Base-by-base conservation (phyloP, 2,329 filamentous ascomycete species). In the Trichophyton benhamiae region DNA sequence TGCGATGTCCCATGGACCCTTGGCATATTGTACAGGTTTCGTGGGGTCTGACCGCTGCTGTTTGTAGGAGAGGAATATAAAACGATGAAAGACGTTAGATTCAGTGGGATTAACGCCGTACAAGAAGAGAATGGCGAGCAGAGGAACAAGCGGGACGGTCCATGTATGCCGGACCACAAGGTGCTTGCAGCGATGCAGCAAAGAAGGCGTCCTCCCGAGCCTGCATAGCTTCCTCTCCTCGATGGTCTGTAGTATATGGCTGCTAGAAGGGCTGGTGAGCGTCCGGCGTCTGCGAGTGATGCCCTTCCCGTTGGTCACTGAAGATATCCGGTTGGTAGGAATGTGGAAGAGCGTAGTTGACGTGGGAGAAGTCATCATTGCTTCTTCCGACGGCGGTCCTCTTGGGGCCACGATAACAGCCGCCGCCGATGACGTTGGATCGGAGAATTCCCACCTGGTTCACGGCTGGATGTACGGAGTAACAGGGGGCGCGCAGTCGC, bases 11-110 rank as follows among this genome's bases (percentile, higher is more conserved):
- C 86, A 87, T 44, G 75, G 80, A 15, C 91, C 91, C 75, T 96
- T 96, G 73, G 87, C 91, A 76, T 96, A 97, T 70, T 91, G 88
- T 30, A 78, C 74, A 17, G 78, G 74, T 63, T 68, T 81, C 74
- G 68, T 77, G 3, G 76, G 76, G 9, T 67, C 69, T 62, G 76
- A 74, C 15, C 74, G 77, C 15, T 87, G 83, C 62, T 91, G 80
- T 61, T 84, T 83, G 77, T 97, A 97, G 58, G 91, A 94, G 63
- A 96, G 85, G 80, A 95, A 95, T 74, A 96, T 85, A 73, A 90
- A 91, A 74, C 80, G 82, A 75, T 89, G 82, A 65, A 95, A 73
- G 9, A 88, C 87, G 74, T 96, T 96, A 62, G 86, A 84, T 64
- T 86, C 80, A 67, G 82, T 84, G 5, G 91, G 92, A 71, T 91